Evolutionary conservation across 306 rosid species (phyloP), one percentile per base, ranked within the genome.

Genomic region (Psophocarpus tetragonolobus): DNA sequence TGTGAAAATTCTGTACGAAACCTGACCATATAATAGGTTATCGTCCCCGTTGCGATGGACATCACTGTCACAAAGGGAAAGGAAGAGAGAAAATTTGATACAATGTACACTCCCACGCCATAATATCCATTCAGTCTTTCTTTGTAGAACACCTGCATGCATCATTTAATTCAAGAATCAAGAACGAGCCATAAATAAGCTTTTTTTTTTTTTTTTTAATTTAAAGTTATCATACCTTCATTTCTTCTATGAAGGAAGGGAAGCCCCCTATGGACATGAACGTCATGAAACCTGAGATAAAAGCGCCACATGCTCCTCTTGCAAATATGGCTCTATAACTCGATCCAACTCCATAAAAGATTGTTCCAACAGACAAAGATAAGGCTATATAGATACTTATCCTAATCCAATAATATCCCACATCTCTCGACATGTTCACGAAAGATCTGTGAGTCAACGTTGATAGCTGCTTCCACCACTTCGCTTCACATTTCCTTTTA

Each of bases 221-320:
- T n/a, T n/a, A n/a, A n/a, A n/a, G n/a, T n/a, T n/a, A n/a, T 44
- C 61, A 29, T 79, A 92, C 97, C 97, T 92, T 94, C 91, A 94
- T 88, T 83, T 94, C 98, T 83, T 94, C 98, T 24, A 94, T 86
- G 87, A 92, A 94, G 35, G 97, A 94, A 68, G 97, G 98, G 82
- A 94, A 94, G 79, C 97, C 98, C 81, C 95, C 97, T 15, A 94
- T 92, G 76, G 98, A 84, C 97, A 89, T 89, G 89, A 92, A 94
- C 60, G 97, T 90, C 98, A 94, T 92, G 89, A 90, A 94, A 60
- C 97, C 97, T 20, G 97, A 87, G 12, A 94, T 42, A 73, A 92
- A 94, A 12, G 92, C 98, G 0, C 91, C 97, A 29, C 98, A 94
- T 56, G 97, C 95, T 51, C 93, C 96, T 63, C 96, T 84, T 26